Conservation (phyloP, 352 stramenopile genomes). For the Phytophthora agathidicida region DNA sequence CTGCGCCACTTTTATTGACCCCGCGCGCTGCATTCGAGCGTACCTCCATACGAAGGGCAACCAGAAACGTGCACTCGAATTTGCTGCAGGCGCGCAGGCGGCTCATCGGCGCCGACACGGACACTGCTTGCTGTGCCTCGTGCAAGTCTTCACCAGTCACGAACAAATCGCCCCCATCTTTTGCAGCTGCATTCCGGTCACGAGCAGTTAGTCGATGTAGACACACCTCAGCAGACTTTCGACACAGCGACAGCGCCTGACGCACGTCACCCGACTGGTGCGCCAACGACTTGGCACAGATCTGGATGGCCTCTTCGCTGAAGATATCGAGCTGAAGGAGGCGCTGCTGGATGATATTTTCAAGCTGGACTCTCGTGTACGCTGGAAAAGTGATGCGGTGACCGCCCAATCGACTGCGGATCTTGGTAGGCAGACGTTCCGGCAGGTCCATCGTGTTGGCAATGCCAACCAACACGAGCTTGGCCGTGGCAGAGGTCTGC, state of each 20-base stretch:
- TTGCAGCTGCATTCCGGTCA: not conserved
- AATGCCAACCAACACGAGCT: slow-evolving; percentile 76
- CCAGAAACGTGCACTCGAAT: slow-evolving; percentile 76
- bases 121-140: slow-evolving; percentile 52
- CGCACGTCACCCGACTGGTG: slow-evolving; percentile 74
- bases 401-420: slow-evolving; percentile 65
- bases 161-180: slow-evolving; percentile 15
- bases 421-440: slow-evolving; percentile 71
- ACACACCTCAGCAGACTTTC: slow-evolving; percentile 62
- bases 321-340: slow-evolving; percentile 65
- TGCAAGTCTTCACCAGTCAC: slow-evolving; percentile 70
- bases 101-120: slow-evolving; percentile 57
- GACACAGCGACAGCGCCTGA: slow-evolving; percentile 69
- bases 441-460: slow-evolving; percentile 85
- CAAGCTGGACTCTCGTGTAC: slow-evolving; percentile 66
- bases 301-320: slow-evolving; percentile 61
- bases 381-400: slow-evolving; percentile 76
- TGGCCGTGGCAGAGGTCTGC: slow-evolving; percentile 58
- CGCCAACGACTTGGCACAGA: slow-evolving; percentile 68
- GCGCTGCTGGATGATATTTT: slow-evolving; percentile 70
- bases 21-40: slow-evolving; percentile 37
- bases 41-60: slow-evolving; percentile 69
- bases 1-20: slow-evolving; percentile 35
- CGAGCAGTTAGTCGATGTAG: slow-evolving; percentile 42
- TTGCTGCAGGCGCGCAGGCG: slow-evolving; percentile 65